Evolutionary conservation across 768 basidiomycete species (phyloP), one percentile per base, ranked within the genome.

Genomic region (Mycena chlorophos): DNA sequence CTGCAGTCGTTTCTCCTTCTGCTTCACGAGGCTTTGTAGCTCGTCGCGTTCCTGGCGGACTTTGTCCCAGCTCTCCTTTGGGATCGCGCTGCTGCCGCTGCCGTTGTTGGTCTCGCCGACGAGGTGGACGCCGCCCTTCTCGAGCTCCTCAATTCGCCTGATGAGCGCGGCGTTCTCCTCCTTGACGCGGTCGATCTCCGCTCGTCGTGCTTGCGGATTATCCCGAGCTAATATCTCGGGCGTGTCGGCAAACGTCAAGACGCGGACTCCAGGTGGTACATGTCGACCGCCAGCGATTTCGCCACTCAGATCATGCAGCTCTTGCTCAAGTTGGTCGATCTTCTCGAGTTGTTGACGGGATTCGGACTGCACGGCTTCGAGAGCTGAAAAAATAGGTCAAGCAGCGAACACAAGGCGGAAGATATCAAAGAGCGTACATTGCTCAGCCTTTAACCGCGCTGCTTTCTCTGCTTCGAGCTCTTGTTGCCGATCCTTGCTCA

Each of bases 191-290:
- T 94, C 86, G 74, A 98, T 78, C 19, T 80, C 85, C 20, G 80
- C 86, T 59, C 86, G 80, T 46, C 94, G 79, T 26, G 91, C 73
- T 29, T 58, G 38, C 16, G 56, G 53, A 29, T 53, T 49, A 42
- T 91, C 89, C 14, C 82, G 82, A 83, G 92, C 91, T 60, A 86
- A 77, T 61, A 86, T 79, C n/a, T 89, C 91, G 0, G 95, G 95
- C 63, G 94, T 95, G 42, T 88, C 85, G 6, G 70, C 71, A 60
- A 95, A 70, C 47, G 82, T 78, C n/a, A 92, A 69, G 1, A 92
- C 79, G 4, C 88, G 85, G 19, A 81, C 76, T 34, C 82, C 82
- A 0, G 88, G 88, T 0, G 91, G 89, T 0, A 91, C 77, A 61
- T 91, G 88, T 38, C 85, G 73, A 3, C 91, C 92, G 0, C 80